Evolutionary conservation across 768 basidiomycete genomes (phyloP), one percentile per base, ranked within the genome.

Genomic region (Cystobasidium onofrii): DNA sequence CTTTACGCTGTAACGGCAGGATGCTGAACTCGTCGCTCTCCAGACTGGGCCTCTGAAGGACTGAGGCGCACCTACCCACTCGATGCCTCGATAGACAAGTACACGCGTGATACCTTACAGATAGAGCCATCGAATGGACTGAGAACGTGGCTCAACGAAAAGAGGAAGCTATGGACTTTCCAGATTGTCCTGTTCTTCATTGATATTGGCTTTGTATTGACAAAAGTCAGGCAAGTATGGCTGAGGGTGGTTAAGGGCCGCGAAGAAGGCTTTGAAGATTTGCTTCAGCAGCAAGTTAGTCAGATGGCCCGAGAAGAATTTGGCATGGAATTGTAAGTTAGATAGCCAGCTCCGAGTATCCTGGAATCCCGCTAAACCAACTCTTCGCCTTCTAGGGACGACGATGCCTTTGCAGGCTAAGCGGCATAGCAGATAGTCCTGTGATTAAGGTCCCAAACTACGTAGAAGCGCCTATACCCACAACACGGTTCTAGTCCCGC

Each of bases 261-360:
- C 69, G 77, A 81, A 27, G 76, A 87, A 46, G 87, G 82, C 23
- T 91, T 92, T 77, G 92, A 95, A 80, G 90, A 91, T 75, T 87
- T 90, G 80, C 80, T 95, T 66, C 90, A 95, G 84, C 83, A 83
- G 76, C 85, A 86, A 33, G 87, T 92, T 84, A 83, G 87, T 55
- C 86, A 84, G 12, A 86, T 92, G 81, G 90, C 91, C n/a, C 88
- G 86, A 79, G 86, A 85, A 60, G 88, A 87, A 74, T 84, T 93
- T 70, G 92, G 92, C 1, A 84, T 93, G 52, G 90, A 93, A 64
- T 84, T 91, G 57, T 60, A 34, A 60, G 57, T 29, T n/a, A n/a
- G n/a, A n/a, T n/a, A n/a, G n/a, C n/a, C n/a, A n/a, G n/a, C n/a
- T n/a, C n/a, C n/a, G n/a, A n/a, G n/a, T n/a, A n/a, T n/a, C n/a